Evolutionary conservation across 495 filamentous ascomycete genomes (phyloP), one percentile per base, ranked within the genome.

Genomic region (Penicillium samsonianum): DNA sequence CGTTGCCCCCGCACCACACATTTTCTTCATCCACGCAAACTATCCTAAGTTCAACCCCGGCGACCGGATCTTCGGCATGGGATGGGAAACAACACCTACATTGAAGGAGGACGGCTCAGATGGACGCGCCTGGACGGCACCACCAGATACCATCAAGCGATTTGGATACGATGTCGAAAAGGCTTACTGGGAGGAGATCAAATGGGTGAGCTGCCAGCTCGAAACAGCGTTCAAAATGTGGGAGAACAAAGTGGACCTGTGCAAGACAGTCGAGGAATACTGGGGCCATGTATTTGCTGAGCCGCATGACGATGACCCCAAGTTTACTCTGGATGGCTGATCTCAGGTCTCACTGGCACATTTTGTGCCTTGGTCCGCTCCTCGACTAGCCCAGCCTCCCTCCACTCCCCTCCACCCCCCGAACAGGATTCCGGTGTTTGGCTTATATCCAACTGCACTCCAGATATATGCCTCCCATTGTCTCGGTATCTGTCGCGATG

Each of bases 11-110:
- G 53, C 70, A 3, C 69, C 75, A 0, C 69, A 66, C 6, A 61
- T 73, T 22, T 79, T 84, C 65, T 84, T 83, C 52, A 71, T 82
- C 47, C 82, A 85, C 61, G 77, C 78, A 51, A 81, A 80, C 59
- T 78, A 77, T 41, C 78, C 79, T 51, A 83, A 84, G 56, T 78
- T 82, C 55, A 80, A 84, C 55, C 80, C 82, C 0, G 70, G 67
- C 4, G 76, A 75, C 31, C 71, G 76, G 26, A 62, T 79, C 7
- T 79, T 74, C 51, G 76, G 75, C 4, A 53, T 52, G 41, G 63
- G 65, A 11, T 78, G 69, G 65, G 74, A 78, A 53, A 76, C 72
- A 17, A 65, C 72, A 2, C 73, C 74, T 5, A 77, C 73, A 0
- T 30, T 77, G 8, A 67, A 76, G 12, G 59, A 69, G 3, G 71